These are phyloP conservation scores for Fraxinus velutina DNA, from an alignment of 305 asterid genomes.

Conservation along the genomic window DNA sequence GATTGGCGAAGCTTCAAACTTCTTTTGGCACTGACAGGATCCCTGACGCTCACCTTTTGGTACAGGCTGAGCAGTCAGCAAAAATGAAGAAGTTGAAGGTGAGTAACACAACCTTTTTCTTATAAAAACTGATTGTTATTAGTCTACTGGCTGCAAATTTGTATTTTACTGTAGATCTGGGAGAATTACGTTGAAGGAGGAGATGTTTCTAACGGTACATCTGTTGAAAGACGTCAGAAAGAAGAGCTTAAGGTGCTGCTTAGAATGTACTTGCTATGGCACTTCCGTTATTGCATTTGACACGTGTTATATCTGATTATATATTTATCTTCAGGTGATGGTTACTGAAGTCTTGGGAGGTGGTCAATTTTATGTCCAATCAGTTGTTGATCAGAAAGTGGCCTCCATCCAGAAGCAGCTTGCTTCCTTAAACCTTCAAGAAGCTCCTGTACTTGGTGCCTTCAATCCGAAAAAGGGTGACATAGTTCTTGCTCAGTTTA, in stretches of 20 bases:
- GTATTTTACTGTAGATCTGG: conserved; percentile 62
- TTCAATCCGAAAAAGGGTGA: conserved; percentile 93
- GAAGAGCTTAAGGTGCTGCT: conserved; percentile 81
- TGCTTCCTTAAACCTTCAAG: conserved; percentile 68
- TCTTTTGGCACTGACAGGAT: conserved; percentile 76
- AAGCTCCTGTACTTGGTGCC: conserved; percentile 76
- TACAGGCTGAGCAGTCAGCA: conserved; percentile 92
- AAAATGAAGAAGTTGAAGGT: conserved; percentile 90
- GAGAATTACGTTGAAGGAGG: conserved; percentile 84
- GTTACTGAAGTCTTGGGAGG: conserved; percentile 93
- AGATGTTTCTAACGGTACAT: conserved; percentile 59
- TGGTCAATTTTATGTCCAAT: conserved; percentile 85
- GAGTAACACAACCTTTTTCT: conserved; percentile 14
- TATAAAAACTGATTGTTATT: neutral
- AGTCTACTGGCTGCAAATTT: neutral
- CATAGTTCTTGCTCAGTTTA: conserved; percentile 77
- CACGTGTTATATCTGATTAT: neutral
- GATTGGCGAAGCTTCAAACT: conserved; percentile 82
- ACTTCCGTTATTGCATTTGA: neutral
- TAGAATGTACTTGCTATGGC: neutral
- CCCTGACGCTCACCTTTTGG: conserved; percentile 78
- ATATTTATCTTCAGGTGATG: conserved; percentile 45
- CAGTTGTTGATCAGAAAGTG: conserved; percentile 78
- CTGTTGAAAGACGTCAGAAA: conserved; percentile 72
- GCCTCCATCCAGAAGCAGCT: conserved; percentile 81